Base-by-base conservation (phyloP, 805 yeast genomes). In the Kodamaea kaohsiungensis region DNA sequence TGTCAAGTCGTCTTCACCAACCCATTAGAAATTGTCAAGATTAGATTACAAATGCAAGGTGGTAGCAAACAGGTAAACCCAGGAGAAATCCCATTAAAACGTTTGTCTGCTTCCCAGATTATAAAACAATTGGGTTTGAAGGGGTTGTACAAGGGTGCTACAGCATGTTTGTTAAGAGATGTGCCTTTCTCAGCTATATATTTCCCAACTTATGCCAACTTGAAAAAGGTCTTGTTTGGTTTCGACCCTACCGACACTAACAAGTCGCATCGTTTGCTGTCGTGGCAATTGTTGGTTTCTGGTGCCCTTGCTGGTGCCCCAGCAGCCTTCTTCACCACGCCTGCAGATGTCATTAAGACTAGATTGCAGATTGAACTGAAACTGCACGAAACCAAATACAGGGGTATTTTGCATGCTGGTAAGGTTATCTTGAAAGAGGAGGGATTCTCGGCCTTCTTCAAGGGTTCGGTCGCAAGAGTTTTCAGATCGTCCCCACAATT, bases 271-370 rank as follows among this genome's bases (percentile, higher is more conserved):
- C 78, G 81, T 57, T 81, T 92, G 56, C 84, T 84, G 58, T 84
- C 96, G 27, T 86, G 93, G 88, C 96, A 93, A 71, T 77, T 95
- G 59, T 81, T 93, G 56, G 69, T 83, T 3, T 83, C 96, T 56
- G 99, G 99, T 71, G 98, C 96, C 9, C 68, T 92, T 59, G 98
- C 99, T 12, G 99, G 98, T 67, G 91, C 96, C 77, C 99, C 99
- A 8, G 96, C 98, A 30, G 98, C 98, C 9, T 93, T 88, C 70
- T 76, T 92, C 60, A 93, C 99, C 1, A 93, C 99, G 0, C 99
- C 99, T 1, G 91, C 91, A 65, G 99, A 93, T 77, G 98, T 93
- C 48, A 89, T 95, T 64, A 93, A 93, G 76, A 93, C 99, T 2
- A 86, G 98, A 71, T 77, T 93, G 59, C 99, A 93, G 75, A 86